Evolutionary conservation across 176 grass and related monocot genomes (phyloP).

Genomic region (Aegilops longissima): DNA sequence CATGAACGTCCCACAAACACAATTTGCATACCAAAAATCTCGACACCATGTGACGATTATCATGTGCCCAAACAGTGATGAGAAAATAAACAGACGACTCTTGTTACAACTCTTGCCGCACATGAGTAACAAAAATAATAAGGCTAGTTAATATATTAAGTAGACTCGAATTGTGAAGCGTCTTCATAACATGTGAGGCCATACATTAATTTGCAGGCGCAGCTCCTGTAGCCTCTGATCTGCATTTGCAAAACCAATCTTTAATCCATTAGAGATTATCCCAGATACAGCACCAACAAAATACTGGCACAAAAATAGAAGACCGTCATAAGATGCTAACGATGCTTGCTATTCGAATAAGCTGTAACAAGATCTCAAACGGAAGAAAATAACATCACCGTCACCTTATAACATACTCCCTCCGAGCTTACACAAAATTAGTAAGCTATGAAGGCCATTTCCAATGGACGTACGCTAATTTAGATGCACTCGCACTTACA

Average conservation of each 20-base stretch:
- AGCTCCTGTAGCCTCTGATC: background rate
- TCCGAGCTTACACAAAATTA: no score
- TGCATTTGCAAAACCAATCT: constrained; percentile 25
- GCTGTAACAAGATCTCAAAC: no score
- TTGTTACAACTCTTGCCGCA: background rate
- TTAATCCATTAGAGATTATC: constrained; percentile 1
- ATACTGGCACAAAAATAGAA: background rate
- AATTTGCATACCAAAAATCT: constrained; percentile 31
- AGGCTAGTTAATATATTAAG: constrained; percentile 23
- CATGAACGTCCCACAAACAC: background rate
- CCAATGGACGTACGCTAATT: no score
- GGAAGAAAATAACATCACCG: no score
- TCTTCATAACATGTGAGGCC: background rate
- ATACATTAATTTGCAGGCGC: constrained; percentile 5
- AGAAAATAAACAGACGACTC: background rate
- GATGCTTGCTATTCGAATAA: no score
- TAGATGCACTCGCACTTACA: no score
- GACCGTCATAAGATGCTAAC: no score
- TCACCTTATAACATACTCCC: no score
- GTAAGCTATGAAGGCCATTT: no score
- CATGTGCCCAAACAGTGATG: background rate
- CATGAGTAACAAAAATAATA: constrained; percentile 3
- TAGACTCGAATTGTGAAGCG: background rate
- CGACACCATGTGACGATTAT: background rate
- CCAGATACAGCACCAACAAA: background rate